Percentiles rank a stretch among this genome's conserved stretches.
Evolutionary conservation across 148 eudicot genomes (phyloP).

Genomic region (Tetragonia tetragonoides): DNA sequence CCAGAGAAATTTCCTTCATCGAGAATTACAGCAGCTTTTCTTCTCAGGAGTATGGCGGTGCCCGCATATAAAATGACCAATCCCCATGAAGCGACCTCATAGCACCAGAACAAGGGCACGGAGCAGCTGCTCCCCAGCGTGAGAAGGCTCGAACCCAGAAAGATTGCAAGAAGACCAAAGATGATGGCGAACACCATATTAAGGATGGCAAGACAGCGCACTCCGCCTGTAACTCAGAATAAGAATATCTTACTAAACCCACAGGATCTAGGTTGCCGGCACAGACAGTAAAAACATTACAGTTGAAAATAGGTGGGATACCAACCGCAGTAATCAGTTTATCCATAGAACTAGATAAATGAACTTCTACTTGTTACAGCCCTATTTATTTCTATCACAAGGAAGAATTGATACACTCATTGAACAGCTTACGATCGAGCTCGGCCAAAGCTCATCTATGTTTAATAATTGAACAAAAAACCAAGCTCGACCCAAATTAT

Average conservation of each 20-base stretch:
- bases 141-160: conserved; percentile 82
- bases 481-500: too few relatives aligned
- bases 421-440: too few relatives aligned
- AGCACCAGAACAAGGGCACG: conserved; percentile 89
- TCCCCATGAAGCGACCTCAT: conserved; percentile 82
- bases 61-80: conserved; percentile 67
- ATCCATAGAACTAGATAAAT: neutral
- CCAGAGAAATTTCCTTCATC: conserved; percentile 56
- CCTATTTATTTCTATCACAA: too few relatives aligned
- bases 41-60: conserved; percentile 63
- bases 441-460: too few relatives aligned
- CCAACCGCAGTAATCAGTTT: neutral
- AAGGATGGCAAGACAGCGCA: conserved; percentile 82
- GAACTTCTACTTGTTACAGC: neutral
- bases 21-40: conserved; percentile 62
- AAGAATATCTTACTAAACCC: neutral
- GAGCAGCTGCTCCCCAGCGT: conserved; percentile 85
- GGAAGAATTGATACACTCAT: too few relatives aligned
- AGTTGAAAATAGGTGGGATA: neutral
- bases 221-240: conserved; percentile 64
- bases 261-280: neutral
- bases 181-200: conserved; percentile 57
- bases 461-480: too few relatives aligned
- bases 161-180: conserved; percentile 76
- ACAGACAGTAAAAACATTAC: neutral